phyloP scores from a whole-genome alignment of 345 rosid genomes.

The Linum trigynum region DNA sequence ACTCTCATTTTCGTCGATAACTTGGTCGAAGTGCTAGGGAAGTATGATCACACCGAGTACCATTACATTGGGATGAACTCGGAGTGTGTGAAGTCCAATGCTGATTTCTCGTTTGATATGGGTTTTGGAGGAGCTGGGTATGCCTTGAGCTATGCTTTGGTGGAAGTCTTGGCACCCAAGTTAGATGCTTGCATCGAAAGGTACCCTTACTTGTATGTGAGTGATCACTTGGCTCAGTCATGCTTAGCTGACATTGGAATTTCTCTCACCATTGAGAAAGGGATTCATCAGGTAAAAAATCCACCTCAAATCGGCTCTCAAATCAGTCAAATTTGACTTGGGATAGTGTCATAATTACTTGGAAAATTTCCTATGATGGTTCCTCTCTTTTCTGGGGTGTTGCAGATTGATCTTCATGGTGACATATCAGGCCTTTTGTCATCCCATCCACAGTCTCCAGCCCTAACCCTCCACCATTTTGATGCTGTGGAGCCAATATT shows the following conservation, averaged over 20 bases:
- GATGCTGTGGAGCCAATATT: slow-evolving; percentile 49
- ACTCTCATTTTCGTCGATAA: slow-evolving; percentile 37
- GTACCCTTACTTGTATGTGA: slow-evolving; percentile 24
- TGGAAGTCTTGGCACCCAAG: slow-evolving; percentile 27
- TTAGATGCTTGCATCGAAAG: slow-evolving; percentile 45
- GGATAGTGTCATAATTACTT: not conserved
- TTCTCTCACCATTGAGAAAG: slow-evolving; percentile 29
- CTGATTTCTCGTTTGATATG: slow-evolving; percentile 39
- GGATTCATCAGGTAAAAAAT: slow-evolving; percentile 51
- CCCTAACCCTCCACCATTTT: slow-evolving; percentile 55
- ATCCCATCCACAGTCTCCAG: slow-evolving; percentile 48
- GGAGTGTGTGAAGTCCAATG: slow-evolving; percentile 32
- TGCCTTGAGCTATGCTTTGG: slow-evolving; percentile 51
- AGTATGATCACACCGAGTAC: slow-evolving; percentile 44
- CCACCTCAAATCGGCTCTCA: not conserved
- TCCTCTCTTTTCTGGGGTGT: not conserved
- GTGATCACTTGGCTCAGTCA: slow-evolving; percentile 28
- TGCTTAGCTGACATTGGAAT: slow-evolving; percentile 49
- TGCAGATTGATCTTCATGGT: slow-evolving; percentile 53
- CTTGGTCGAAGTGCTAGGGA: slow-evolving; percentile 32
- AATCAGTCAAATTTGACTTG: too few relatives aligned
- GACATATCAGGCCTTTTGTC: slow-evolving; percentile 61
- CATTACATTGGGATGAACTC: slow-evolving; percentile 45
- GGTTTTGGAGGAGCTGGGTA: slow-evolving; percentile 69
- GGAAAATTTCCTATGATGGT: not conserved